Conservation (phyloP, 1,284 basidiomycete species). For the Ganoderma boninense region DNA sequence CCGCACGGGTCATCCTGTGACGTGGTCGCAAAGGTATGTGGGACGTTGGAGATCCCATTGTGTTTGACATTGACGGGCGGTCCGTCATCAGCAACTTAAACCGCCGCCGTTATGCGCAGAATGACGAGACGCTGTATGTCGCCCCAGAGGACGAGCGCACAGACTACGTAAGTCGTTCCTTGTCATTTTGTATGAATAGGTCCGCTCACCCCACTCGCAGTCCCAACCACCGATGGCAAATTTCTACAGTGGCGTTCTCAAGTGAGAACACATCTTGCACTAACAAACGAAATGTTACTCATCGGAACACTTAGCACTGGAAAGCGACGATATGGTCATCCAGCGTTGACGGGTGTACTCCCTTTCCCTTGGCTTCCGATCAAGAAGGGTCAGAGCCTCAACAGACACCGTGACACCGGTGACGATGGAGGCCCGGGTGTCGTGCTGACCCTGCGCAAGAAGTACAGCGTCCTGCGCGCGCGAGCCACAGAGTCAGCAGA, state of each 20-base stretch:
- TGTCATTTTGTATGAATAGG: background rate
- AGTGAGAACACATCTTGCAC: slow-evolving; percentile 57
- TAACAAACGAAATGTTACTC: slow-evolving; percentile 7
- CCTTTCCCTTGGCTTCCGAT: slow-evolving; percentile 93
- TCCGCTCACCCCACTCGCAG: slow-evolving; percentile 45
- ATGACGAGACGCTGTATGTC: slow-evolving; percentile 94
- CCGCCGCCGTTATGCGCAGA: slow-evolving; percentile 85
- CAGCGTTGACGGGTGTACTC: slow-evolving; percentile 87
- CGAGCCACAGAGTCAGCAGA: slow-evolving; percentile 31
- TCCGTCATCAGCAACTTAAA: slow-evolving; percentile 73
- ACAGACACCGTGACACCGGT: slow-evolving; percentile 25
- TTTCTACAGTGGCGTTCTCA: slow-evolving; percentile 90
- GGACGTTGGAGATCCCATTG: slow-evolving; percentile 16
- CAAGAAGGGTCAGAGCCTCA: slow-evolving; percentile 79
- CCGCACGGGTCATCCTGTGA: slow-evolving; percentile 82
- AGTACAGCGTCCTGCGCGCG: slow-evolving; percentile 58
- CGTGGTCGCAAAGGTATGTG: slow-evolving; percentile 80
- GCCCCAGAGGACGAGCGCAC: slow-evolving; percentile 91
- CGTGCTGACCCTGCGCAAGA: slow-evolving; percentile 44
- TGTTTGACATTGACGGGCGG: slow-evolving; percentile 18
- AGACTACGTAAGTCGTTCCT: slow-evolving; percentile 73
- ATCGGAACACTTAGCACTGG: slow-evolving; percentile 64
- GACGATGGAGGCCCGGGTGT: slow-evolving; percentile 27
- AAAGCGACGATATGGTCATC: slow-evolving; percentile 89
- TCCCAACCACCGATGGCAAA: slow-evolving; percentile 95